A percentile compares a stretch with the other conserved stretches of the same genome.
Conservation (phyloP, 768 basidiomycete species). For the Punctularia strigosozonata region DNA sequence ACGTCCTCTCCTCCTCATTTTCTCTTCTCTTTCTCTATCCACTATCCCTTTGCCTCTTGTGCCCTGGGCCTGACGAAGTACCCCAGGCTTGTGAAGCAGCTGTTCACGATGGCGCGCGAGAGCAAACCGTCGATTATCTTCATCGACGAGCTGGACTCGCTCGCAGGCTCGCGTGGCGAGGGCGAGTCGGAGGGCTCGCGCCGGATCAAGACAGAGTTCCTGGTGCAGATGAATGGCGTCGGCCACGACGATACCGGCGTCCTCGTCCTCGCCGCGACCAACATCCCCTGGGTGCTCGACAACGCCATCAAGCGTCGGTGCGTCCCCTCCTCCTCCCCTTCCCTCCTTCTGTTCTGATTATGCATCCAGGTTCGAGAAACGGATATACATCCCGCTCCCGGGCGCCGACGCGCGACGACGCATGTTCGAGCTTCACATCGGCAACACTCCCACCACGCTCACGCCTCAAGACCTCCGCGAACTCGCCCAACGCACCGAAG, state of each 20-base stretch:
- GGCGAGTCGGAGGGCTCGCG: conserved; percentile 97
- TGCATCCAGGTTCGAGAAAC: conserved; percentile 74
- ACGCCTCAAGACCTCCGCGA: conserved; percentile 63
- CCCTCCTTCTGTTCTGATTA: not conserved
- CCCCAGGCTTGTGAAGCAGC: conserved; percentile 83
- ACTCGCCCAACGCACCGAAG: conserved; percentile 82
- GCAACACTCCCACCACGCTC: conserved; percentile 82
- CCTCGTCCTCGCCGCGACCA: conserved; percentile 92
- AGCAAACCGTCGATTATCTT: conserved; percentile 97
- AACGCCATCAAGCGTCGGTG: conserved; percentile 93
- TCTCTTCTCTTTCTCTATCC: no score
- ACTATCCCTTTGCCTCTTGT: no score
- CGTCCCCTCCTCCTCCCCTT: conserved; percentile 10
- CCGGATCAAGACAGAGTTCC: conserved; percentile 93
- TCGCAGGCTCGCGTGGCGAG: conserved; percentile 90
- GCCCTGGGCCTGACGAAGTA: no score
- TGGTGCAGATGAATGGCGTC: conserved; percentile 98
- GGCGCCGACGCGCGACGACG: conserved; percentile 82
- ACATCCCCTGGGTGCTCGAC: conserved; percentile 97
- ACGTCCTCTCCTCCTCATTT: no score
- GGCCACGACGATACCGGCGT: conserved; percentile 97
- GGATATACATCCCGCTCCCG: conserved; percentile 96
- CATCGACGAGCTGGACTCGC: conserved; percentile 95
- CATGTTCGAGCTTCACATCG: conserved; percentile 97
- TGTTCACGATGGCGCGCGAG: conserved; percentile 94